phyloP scores from a whole-genome alignment of 192 early-diverging fungal genomes.

The Linnemannia schmuckeri region DNA sequence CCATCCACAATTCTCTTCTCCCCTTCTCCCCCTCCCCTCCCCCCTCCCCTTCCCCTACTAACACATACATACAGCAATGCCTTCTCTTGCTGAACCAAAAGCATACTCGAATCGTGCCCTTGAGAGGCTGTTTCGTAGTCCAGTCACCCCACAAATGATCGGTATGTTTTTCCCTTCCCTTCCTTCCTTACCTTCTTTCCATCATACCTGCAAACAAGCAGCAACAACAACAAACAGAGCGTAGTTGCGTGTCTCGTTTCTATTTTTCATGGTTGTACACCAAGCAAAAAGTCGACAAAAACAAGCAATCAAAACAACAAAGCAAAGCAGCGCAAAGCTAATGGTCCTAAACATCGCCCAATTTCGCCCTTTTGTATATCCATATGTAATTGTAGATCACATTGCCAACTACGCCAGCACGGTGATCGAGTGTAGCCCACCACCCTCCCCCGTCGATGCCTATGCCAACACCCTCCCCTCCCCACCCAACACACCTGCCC shows the following conservation, averaged over 20 bases:
- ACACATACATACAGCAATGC: conserved; percentile 28
- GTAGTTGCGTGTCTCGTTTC: neutral
- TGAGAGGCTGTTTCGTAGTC: conserved; percentile 43
- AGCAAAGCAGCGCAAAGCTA: neutral
- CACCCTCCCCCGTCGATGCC: conserved; percentile 24
- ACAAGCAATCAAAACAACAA: conserved; percentile 10
- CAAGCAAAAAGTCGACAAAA: neutral
- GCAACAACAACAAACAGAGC: neutral
- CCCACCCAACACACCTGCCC: conserved; percentile 64
- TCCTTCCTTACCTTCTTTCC: neutral
- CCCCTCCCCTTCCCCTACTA: neutral
- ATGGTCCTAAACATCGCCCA: neutral
- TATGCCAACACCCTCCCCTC: conserved; percentile 60
- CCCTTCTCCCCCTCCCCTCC: neutral
- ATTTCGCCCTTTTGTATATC: neutral
- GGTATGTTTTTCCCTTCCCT: conserved; percentile 17
- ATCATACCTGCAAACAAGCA: neutral
- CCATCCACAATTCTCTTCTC: neutral
- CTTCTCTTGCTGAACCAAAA: conserved; percentile 47
- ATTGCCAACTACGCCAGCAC: conserved; percentile 67
- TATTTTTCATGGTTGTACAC: neutral
- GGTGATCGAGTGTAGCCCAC: conserved; percentile 70
- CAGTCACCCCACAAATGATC: conserved; percentile 54
- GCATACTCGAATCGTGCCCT: conserved; percentile 44
- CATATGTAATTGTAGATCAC: conserved; percentile 47